Evolutionary conservation across 2,329 filamentous ascomycete species (phyloP), one percentile per base, ranked within the genome.

Genomic region (Rhinocladiella similis): DNA sequence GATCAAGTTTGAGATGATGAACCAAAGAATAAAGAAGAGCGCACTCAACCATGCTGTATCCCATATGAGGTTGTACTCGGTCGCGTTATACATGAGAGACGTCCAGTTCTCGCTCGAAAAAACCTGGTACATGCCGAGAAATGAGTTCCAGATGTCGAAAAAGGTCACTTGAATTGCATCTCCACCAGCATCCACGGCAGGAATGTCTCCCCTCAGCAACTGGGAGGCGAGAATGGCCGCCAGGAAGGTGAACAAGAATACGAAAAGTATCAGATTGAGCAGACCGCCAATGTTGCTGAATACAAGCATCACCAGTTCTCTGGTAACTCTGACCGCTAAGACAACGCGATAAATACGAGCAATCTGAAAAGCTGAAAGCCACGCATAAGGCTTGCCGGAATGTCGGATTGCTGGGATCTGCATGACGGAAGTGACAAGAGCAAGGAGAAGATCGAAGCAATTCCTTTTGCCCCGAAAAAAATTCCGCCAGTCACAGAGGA

Each of bases 31-130:
- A 65, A 96, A 81, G 66, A 99, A 97, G 1, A 90, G 81, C 7
- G 93, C 91, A 9, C 90, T 91, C 54, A 97, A 91, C 93, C 94
- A 97, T 7, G 89, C 83, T n/a, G 90, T 95, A 38, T 86, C 80
- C 63, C 80, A 84, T 5, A 69, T 67, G 9, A 80, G 80, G 9
- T 89, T 86, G 65, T 84, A 87, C 5, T 82, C 77, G 0, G 91
- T 96, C 39, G 92, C 85, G 56, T 83, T 85, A 75, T 96, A 99
- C 54, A 99, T 75, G 45, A 97, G 89, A 0, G 76, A 75, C 0
- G 95, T 99, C 94, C 94, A 99, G 68, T 96, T 91, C 70, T 99
- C 94, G 66, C 91, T 97, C 9, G 94, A 97, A 43, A 99, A 77
- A 27, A 99, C 85, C 73, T 97, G 91, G 70, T 99, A 99, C 91